Base-by-base conservation (phyloP, 352 stramenopile species). In the Phytopythium oedochilum region DNA sequence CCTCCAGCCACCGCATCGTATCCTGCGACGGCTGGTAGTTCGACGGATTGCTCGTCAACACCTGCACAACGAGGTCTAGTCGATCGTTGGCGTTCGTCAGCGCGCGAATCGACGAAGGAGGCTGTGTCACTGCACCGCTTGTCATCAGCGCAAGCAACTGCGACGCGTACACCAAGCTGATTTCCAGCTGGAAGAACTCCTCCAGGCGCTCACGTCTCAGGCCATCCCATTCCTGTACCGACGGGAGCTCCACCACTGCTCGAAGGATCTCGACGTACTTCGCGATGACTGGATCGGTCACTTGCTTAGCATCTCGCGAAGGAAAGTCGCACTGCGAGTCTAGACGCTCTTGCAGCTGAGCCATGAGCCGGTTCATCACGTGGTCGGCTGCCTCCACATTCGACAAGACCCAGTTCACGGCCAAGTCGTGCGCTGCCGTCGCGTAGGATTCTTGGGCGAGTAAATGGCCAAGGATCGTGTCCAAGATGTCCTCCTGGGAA, bases 1-100 rank as follows among this genome's bases (percentile, higher is more conserved):
- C 35, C 2, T 52, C 26, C 18, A 90, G 56, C 80, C 80, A 90
- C 22, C 68, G 60, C 25, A 56, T 68, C 11, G 71, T 72, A 47
- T 71, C 64, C 2, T 50, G 25, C 2, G 77, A 87, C 45, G 70
- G 59, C 51, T 75, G 71, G 49, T 87, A 90, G 35, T 90, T 74
- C 40, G 63, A 85, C 29, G 80, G 77, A n/a, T 88, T 85, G 51
- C 67, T 82, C 36, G 61, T 61, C 39, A 81, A 80, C n/a, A 90
- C 64, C 57, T 81, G 63, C 4, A 72, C 60, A 11, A 90, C 53
- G 28, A 78, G 47, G 32, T 83, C 61, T 0, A 86, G 46, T 25
- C 71, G 71, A 0, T 64, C 47, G n/a, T 51, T 62, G 12, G 72
- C 25, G 1, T 39, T 42, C 34, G 59, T 29, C 0, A 64, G 34